A percentile compares a stretch with the other conserved stretches of the same genome.
Conservation (phyloP, 352 stramenopile species). For the Globisporangium radiosum region DNA sequence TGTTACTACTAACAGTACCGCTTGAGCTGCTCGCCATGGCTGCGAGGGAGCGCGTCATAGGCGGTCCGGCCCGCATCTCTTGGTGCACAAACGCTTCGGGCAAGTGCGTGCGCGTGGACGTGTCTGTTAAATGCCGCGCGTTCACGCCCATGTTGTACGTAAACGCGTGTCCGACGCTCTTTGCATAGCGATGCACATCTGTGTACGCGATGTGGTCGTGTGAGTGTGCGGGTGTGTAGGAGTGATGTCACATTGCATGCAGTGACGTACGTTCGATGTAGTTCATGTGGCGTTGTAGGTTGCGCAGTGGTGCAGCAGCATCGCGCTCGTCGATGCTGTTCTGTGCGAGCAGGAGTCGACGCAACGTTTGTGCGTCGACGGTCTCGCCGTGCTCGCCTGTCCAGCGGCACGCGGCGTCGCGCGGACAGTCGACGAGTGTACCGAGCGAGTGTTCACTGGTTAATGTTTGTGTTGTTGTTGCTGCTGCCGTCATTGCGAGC, state of each 20-base stretch:
- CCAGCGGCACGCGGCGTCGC: conserved; percentile 45
- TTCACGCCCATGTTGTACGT: conserved; percentile 68
- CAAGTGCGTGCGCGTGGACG: conserved; percentile 25
- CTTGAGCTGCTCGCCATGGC: conserved; percentile 17
- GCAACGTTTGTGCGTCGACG: conserved; percentile 34
- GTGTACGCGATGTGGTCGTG: neutral
- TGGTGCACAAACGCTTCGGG: conserved; percentile 54
- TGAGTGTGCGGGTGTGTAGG: neutral
- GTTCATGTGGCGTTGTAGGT: conserved; percentile 66
- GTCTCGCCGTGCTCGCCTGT: conserved; percentile 32
- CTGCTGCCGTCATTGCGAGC: conserved; percentile 10
- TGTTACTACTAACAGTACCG: neutral
- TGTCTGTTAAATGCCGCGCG: conserved; percentile 49
- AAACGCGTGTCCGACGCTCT: conserved; percentile 47
- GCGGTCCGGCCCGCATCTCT: conserved; percentile 30
- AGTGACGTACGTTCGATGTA: conserved; percentile 59
- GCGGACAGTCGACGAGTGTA: conserved; percentile 43
- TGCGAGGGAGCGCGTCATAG: conserved; percentile 16
- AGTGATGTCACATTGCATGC: neutral
- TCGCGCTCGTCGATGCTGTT: conserved; percentile 21
- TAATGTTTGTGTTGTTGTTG: neutral
- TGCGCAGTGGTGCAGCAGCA: conserved; percentile 24
- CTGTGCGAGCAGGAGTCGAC: conserved; percentile 39
- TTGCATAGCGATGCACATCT: conserved; percentile 61
- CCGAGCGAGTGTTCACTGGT: conserved; percentile 25